These are phyloP conservation scores for Fusarium acutatum DNA, from an alignment of 2,329 filamentous ascomycete genomes.

Conservation along the genomic window DNA sequence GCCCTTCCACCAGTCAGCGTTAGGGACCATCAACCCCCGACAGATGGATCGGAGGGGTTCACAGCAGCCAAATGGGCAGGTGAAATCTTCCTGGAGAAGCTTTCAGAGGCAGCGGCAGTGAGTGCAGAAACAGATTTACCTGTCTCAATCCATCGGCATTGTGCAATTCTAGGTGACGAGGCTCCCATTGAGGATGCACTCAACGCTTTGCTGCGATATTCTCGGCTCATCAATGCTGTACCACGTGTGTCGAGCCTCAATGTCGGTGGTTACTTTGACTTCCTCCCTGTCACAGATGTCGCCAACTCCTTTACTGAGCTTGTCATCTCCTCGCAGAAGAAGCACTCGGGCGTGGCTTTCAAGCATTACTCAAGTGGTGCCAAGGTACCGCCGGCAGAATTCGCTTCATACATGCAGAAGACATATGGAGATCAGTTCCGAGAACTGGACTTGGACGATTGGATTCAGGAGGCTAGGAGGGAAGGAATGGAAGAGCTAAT, in stretches of 20 bases:
- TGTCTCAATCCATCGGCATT: neutral
- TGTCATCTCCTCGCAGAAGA: neutral
- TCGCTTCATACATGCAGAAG: neutral
- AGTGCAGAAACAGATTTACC: fast-evolving
- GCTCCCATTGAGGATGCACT: neutral
- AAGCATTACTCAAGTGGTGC: neutral
- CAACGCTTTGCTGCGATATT: neutral
- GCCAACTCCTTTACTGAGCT: neutral
- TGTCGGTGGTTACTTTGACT: neutral
- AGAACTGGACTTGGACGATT: neutral
- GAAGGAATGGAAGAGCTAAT: neutral
- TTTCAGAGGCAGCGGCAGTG: neutral
- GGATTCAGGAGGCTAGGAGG: neutral
- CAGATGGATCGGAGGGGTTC: neutral
- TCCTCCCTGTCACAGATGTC: neutral
- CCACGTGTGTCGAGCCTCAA: neutral
- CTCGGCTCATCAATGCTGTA: neutral
- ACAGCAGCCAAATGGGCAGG: neutral
- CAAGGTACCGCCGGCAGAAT: neutral
- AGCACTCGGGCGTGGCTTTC: neutral
- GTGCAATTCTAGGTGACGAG: neutral
- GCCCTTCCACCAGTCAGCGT: neutral
- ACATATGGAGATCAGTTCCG: neutral
- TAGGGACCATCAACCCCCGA: neutral
- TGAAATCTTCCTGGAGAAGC: neutral